These are phyloP conservation scores for Termitomyces sp. DNA, from an alignment of 768 basidiomycete genomes.

Conservation along the genomic window DNA sequence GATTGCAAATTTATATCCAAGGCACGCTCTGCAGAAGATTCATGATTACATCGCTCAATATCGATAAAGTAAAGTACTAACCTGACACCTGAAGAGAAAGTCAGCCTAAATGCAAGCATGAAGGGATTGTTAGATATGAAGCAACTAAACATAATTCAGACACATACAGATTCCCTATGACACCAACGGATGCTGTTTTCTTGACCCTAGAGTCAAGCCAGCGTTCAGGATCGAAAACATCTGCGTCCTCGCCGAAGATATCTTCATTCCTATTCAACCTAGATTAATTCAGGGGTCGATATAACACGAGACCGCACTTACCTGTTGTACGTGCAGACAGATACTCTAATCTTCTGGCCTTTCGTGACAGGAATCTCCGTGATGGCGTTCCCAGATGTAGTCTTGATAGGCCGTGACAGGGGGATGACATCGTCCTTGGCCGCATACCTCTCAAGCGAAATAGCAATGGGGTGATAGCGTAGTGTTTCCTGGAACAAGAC, in stretches of 20 bases:
- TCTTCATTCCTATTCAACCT: conserved; percentile 29
- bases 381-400: conserved; percentile 39
- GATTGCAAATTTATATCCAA: conserved; percentile 38
- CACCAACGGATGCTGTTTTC: conserved; percentile 39
- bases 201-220: conserved; percentile 41
- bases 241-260: conserved; percentile 45
- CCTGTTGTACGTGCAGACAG: conserved; percentile 55
- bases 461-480: conserved; percentile 37
- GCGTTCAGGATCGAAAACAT: conserved; percentile 43
- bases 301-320: conserved; percentile 8
- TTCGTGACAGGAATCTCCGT: conserved; percentile 46
- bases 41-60: neutral
- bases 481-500: conserved; percentile 42
- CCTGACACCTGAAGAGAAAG: conserved; percentile 29
- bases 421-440: conserved; percentile 54
- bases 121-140: neutral
- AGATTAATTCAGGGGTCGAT: neutral
- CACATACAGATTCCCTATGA: conserved; percentile 43
- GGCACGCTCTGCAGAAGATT: conserved; percentile 22
- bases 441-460: conserved; percentile 34
- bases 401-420: conserved; percentile 49
- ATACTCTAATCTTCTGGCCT: conserved; percentile 45
- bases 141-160: neutral
- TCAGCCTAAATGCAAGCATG: conserved; percentile 18
- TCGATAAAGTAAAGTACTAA: conserved; percentile 7